These are phyloP conservation scores for Xylariomycetidae sp. DNA, from an alignment of 2,329 filamentous ascomycete species.

Conservation along the genomic window DNA sequence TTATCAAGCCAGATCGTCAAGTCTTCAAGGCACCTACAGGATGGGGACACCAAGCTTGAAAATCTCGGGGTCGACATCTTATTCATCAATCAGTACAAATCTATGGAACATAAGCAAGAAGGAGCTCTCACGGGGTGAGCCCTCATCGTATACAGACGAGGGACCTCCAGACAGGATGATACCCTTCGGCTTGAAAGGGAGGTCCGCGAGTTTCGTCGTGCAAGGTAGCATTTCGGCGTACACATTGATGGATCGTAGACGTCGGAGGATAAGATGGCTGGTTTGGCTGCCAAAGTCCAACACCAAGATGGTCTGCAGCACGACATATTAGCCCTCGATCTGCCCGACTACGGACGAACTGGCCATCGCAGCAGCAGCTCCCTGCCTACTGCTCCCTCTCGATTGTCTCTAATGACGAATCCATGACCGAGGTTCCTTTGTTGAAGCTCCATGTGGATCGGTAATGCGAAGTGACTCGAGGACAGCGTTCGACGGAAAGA, in stretches of 20 bases:
- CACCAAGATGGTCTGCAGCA: conserved; percentile 62
- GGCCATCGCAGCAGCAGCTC: neutral
- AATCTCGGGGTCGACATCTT: conserved; percentile 71
- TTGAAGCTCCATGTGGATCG: too few relatives aligned
- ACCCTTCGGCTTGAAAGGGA: conserved; percentile 75
- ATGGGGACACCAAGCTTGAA: conserved; percentile 67
- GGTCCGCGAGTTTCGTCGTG: conserved; percentile 71
- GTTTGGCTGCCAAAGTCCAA: conserved; percentile 65
- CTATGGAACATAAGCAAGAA: conserved; percentile 4
- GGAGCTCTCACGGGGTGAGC: conserved; percentile 46
- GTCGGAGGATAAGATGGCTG: conserved; percentile 67
- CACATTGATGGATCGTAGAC: conserved; percentile 71
- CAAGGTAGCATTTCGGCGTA: conserved; percentile 84
- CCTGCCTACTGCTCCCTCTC: too few relatives aligned
- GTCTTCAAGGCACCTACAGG: conserved; percentile 11
- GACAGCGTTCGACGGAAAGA: too few relatives aligned
- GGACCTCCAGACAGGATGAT: conserved; percentile 71
- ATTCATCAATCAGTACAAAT: conserved; percentile 6
- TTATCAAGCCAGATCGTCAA: neutral
- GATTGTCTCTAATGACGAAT: too few relatives aligned
- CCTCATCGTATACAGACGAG: conserved; percentile 75
- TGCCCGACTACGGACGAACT: neutral
- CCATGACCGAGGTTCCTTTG: too few relatives aligned
- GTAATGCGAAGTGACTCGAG: too few relatives aligned
- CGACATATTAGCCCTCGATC: conserved; percentile 2